Conservation (phyloP, 2,329 filamentous ascomycete species). For the Venturiaceae sp. region DNA sequence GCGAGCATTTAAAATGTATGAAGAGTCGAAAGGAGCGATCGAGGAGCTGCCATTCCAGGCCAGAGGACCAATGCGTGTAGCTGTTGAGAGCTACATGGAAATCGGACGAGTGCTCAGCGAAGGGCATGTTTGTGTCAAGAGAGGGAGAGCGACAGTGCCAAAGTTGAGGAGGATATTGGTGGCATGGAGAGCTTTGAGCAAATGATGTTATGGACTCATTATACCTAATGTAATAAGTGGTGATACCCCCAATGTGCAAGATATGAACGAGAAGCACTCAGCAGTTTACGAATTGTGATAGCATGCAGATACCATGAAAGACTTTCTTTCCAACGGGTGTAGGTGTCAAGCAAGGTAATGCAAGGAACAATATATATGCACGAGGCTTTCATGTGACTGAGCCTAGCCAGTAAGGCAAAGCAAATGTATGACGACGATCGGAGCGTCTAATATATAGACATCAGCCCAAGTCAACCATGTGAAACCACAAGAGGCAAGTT, state of each 20-base stretch:
- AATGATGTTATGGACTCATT: not conserved
- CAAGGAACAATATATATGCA: not conserved
- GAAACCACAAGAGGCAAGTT: not conserved
- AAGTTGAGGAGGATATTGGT: constrained; percentile 41
- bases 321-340: no score
- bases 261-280: no score
- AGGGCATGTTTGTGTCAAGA: constrained; percentile 32
- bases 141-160: constrained; percentile 37
- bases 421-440: not conserved
- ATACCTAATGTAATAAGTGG: not conserved
- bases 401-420: not conserved
- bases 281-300: no score
- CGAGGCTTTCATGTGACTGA: not conserved
- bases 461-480: not conserved
- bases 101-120: constrained; percentile 55
- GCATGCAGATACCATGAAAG: no score
- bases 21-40: constrained; percentile 45
- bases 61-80: constrained; percentile 55
- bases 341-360: not conserved
- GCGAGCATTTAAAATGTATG: constrained; percentile 52
- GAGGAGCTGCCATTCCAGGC: constrained; percentile 50
- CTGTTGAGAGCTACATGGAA: constrained; percentile 68
- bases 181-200: constrained; percentile 34
- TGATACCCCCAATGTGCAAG: no score
- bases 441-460: no score